Evolutionary conservation across 441 rosid genomes (phyloP), one percentile per base, ranked within the genome.

Genomic region (Pelargonium fulgidum): DNA sequence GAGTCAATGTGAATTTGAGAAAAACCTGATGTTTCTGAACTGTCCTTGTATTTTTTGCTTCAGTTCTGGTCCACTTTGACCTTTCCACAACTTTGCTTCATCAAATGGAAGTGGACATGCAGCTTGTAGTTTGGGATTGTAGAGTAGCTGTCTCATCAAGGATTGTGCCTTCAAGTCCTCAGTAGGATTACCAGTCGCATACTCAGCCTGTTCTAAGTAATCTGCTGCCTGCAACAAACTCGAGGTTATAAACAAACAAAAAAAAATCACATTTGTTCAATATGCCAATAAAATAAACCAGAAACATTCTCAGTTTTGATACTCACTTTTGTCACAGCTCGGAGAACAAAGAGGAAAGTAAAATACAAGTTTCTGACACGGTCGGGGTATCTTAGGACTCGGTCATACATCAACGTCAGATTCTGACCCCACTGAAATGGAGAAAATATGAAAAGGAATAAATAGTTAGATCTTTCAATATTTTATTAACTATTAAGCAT

Each of bases 81-180:
- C 96, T 74, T 85, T 88, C 96, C 97, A 92, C 65, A 89, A 80
- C 81, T 89, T 88, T 41, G 94, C 96, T 79, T 92, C 98, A 71
- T 92, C 93, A 77, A 84, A 92, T 64, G 98, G 96, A 44, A 89
- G 80, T 3, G 98, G 98, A 74, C 98, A 92, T 50, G 98, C 96
- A 68, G 98, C 87, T 78, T 80, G 91, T 56, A 89, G 84, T 68
- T 84, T 81, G 62, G 90, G 81, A 68, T 88, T 82, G 77, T 85
- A 77, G 8, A 92, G 85, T 44, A 92, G 78, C 79, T 92, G 96
- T 68, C 75, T 89, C 83, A 91, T 81, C 76, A 89, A 75, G 69
- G 92, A 89, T 36, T 86, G 87, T 16, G 97, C 78, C 86, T 81
- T 86, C 59, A 89, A 79, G 75, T 92, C 97, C 77, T 89, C 97